phyloP scores from a whole-genome alignment of 2,329 filamentous ascomycete species.

The Aspergillus fischeri region DNA sequence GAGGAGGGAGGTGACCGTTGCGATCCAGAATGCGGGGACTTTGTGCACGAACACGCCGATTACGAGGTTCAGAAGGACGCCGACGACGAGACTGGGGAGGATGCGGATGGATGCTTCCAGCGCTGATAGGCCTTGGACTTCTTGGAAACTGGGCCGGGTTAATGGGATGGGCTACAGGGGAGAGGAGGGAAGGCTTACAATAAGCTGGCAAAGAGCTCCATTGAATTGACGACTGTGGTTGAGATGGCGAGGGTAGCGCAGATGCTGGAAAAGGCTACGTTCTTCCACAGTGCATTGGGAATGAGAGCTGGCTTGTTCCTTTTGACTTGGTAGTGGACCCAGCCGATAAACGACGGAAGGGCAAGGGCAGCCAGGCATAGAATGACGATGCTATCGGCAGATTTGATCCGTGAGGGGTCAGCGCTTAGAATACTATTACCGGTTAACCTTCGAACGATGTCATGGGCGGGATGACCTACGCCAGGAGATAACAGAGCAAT shows the following conservation, averaged over 20 bases:
- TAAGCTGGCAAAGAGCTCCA: conserved; percentile 48
- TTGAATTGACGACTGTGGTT: conserved; percentile 43
- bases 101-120: conserved; percentile 46
- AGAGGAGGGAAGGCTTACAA: conserved; percentile 38
- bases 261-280: conserved; percentile 51
- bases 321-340: conserved; percentile 50
- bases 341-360: conserved; percentile 50
- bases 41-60: conserved; percentile 47
- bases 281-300: conserved; percentile 61
- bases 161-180: background rate
- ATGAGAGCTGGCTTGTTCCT: conserved; percentile 52
- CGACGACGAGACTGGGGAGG: conserved; percentile 45
- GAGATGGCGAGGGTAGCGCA: conserved; percentile 50
- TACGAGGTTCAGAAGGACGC: conserved; percentile 40
- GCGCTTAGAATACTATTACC: conserved; percentile 19
- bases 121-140: conserved; percentile 46
- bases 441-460: background rate
- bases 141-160: conserved; percentile 44
- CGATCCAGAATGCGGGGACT: conserved; percentile 39
- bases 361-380: conserved; percentile 43
- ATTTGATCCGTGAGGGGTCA: conserved; percentile 35
- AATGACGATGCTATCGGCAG: conserved; percentile 43
- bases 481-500: conserved; percentile 50
- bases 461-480: conserved; percentile 30
- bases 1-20: conserved; percentile 39